Evolutionary conservation across 1,139 yeast species (phyloP), one percentile per base, ranked within the genome.

Genomic region (Magnusiomyces suaveolens): DNA sequence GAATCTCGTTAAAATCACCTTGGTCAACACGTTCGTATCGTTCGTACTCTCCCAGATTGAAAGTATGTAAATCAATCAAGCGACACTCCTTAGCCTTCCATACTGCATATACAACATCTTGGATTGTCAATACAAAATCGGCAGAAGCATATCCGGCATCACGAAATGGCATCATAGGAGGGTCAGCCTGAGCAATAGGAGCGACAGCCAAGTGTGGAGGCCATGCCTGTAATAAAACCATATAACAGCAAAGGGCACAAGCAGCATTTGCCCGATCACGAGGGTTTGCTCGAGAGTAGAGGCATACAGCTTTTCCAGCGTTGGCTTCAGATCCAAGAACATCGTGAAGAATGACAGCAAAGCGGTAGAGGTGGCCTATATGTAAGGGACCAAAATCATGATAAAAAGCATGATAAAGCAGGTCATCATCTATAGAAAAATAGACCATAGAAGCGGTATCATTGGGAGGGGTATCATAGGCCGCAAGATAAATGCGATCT

Each of bases 11-110:
- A 66, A 92, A 87, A 70, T 92, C 98, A 58, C 98, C 98, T 69
- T 90, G 94, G 67, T 92, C 98, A 2, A 92, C 98, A 58, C 95
- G 75, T 69, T 92, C 98, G 66, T 87, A 90, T 64, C 83, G 86
- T 70, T 92, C 98, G 68, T 92, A 74, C 65, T 88, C 96, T 67
- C 92, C 97, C 60, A 92, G 75, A 67, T 90, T 87, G 72, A 92
- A 90, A n/a, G 79, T 75, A 54, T 94, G 86, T 66, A 92, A 75
- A 65, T 92, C 97, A 52, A 92, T 75, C 77, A 92, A 81, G 2
- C 87, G 85, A 65, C 94, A 79, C 67, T 90, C 97, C 67, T 92
- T 92, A n/a, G 98, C 98, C 64, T 96, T 78, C 98, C 98, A 92
- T 69, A 94, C 82, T 12, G 95, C 98, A 64, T 92, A 92, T 1